Percentiles rank a stretch among this genome's conserved stretches.
Evolutionary conservation across 768 basidiomycete genomes (phyloP).

Genomic region (Psilocybe tampanensis): DNA sequence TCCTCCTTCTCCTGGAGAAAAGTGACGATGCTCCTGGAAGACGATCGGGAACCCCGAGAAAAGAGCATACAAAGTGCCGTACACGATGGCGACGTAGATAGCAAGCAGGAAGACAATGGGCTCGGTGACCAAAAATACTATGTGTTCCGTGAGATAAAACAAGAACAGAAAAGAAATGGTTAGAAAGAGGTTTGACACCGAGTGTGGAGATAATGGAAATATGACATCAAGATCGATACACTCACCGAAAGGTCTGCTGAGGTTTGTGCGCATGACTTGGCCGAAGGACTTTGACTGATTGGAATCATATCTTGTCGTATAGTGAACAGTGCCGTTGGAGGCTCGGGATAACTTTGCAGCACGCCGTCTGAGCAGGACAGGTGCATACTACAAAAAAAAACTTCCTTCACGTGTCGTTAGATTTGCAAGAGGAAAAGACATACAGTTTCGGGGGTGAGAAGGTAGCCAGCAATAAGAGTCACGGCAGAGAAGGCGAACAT

Average conservation of each 20-base stretch:
- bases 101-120: conserved; percentile 63
- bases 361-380: conserved; percentile 58
- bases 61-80: conserved; percentile 64
- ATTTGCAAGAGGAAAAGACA: not conserved
- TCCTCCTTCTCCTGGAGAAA: conserved; percentile 55
- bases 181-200: conserved; percentile 4
- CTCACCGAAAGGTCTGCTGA: conserved; percentile 57
- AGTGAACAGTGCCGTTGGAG: conserved; percentile 42
- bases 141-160: not conserved
- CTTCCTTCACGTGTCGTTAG: not conserved
- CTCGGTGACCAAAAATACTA: conserved; percentile 63
- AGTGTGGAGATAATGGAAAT: not conserved
- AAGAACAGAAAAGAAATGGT: too few relatives aligned
- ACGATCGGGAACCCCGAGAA: conserved; percentile 67
- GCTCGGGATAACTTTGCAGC: conserved; percentile 44
- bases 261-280: conserved; percentile 47
- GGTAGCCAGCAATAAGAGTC: conserved; percentile 46
- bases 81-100: conserved; percentile 61
- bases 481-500: conserved; percentile 55
- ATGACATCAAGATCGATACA: not conserved
- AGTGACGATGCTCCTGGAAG: conserved; percentile 54
- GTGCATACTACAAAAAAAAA: conserved; percentile 48
- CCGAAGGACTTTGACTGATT: conserved; percentile 42
- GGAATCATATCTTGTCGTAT: conserved; percentile 53
- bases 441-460: conserved; percentile 62